Evolutionary conservation across 257 asterid genomes (phyloP), one percentile per base, ranked within the genome.

Genomic region (Eucommia ulmoides): DNA sequence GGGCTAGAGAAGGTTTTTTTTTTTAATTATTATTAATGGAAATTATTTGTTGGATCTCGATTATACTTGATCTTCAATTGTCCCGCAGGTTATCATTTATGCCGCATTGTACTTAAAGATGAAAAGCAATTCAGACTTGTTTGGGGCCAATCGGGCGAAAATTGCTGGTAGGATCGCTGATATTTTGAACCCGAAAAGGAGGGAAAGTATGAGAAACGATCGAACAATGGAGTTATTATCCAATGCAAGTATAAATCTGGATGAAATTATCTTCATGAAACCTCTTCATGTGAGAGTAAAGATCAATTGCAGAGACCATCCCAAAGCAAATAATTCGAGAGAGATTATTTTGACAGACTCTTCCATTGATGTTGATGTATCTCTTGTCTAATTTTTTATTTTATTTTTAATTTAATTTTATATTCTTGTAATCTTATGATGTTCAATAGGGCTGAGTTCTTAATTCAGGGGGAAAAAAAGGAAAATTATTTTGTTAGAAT

Each of bases 281-380:
- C 93, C 93, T 35, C 45, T 89, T 52, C 85, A 78, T 4, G 79
- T 82, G 65, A 66, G 65, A 60, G 78, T 89, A 66, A 78, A 73
- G 72, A 70, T 85, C 24, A 49, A 68, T 50, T 66, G 84, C 48
- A 68, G 53, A 18, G 64, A 65, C 64, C 93, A 85, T 35, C 88
- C 86, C 3, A 80, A 77, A 64, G 81, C 77, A 33, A 84, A 69
- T 24, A 73, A 76, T 47, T 54, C 82, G 0, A 80, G 74, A 62
- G 70, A 65, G 41, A 49, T 78, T 50, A 48, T 76, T 35, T 59
- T 82, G 59, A 76, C 96, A 0, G 76, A 76, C 59, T 72, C 93
- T 18, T 71, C 70, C 12, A 55, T 85, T 46, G 66, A 77, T 25
- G 84, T 78, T 26, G 67, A 66, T 11, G 72, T 85, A 54, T 56